Conservation (phyloP, 768 basidiomycete genomes). For the Rickenella mellea region DNA sequence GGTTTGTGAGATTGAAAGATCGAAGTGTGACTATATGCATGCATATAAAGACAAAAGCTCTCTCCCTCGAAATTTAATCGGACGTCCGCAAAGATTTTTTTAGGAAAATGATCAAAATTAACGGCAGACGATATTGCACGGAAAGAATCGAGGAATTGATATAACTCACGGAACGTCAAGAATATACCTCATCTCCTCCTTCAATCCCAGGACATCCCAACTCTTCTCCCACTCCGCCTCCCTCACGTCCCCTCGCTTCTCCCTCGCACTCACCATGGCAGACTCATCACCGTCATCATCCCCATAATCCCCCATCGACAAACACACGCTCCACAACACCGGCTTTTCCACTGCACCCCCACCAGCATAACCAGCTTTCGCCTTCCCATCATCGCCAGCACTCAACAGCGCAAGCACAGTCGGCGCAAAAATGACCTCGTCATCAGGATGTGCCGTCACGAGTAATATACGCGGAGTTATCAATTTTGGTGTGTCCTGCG, state of each 20-base stretch:
- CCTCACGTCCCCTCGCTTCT: conserved; percentile 44
- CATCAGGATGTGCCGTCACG: conserved; percentile 90
- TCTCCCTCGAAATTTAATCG: too few relatives aligned
- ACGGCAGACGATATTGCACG: too few relatives aligned
- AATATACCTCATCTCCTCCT: neutral
- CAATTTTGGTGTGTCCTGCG: neutral
- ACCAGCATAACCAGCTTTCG: too few relatives aligned
- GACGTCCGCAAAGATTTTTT: too few relatives aligned
- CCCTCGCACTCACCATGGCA: conserved; percentile 53
- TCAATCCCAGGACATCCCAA: conserved; percentile 41
- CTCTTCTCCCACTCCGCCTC: conserved; percentile 51
- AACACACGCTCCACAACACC: conserved; percentile 53
- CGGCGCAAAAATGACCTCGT: conserved; percentile 90
- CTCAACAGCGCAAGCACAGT: conserved; percentile 57
- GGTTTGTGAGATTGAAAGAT: conserved; percentile 65
- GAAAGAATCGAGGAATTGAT: too few relatives aligned
- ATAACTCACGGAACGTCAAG: neutral
- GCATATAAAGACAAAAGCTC: too few relatives aligned
- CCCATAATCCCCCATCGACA: conserved; percentile 76
- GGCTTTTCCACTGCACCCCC: too few relatives aligned
- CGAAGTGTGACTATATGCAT: conserved; percentile 44
- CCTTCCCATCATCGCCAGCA: conserved; percentile 1
- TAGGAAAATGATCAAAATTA: too few relatives aligned
- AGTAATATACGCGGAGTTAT: conserved; percentile 34
- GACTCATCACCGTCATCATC: too few relatives aligned